A percentile compares a stretch with the other conserved stretches of the same genome.
Conservation (phyloP, 495 filamentous ascomycete genomes). For the Penicillium manginii region DNA sequence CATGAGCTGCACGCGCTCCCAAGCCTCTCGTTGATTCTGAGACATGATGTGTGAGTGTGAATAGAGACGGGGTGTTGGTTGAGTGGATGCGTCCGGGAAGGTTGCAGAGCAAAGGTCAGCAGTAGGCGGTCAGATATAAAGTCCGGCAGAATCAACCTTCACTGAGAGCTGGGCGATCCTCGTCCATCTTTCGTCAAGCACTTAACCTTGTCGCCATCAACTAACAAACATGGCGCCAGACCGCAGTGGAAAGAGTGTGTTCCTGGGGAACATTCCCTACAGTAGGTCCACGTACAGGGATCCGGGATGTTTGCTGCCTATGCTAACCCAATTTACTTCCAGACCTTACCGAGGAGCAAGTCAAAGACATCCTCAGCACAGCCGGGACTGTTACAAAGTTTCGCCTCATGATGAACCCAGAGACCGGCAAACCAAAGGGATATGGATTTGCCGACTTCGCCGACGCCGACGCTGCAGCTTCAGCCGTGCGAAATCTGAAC, state of each 20-base stretch:
- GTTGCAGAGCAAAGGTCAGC: conserved; percentile 29
- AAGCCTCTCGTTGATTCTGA: conserved; percentile 66
- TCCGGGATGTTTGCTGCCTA: background rate
- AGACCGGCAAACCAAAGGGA: conserved; percentile 92
- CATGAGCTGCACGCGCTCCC: conserved; percentile 64
- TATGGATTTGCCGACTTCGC: conserved; percentile 96
- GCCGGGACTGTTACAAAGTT: conserved; percentile 92
- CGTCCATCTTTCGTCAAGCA: conserved; percentile 10
- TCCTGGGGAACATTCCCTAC: conserved; percentile 85
- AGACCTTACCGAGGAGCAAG: conserved; percentile 94
- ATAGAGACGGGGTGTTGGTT: conserved; percentile 16
- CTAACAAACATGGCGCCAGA: conserved; percentile 56
- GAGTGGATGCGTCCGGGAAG: conserved; percentile 28
- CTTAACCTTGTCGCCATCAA: conserved; percentile 16
- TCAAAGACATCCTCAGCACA: conserved; percentile 84
- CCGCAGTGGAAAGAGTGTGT: conserved; percentile 67
- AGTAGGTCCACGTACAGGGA: conserved; percentile 28
- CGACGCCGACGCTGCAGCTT: conserved; percentile 88
- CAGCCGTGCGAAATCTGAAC: conserved; percentile 93
- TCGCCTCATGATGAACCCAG: conserved; percentile 91
- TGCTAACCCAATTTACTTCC: conserved; percentile 19
- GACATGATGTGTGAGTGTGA: conserved; percentile 47
- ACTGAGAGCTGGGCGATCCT: background rate
- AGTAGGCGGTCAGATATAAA: conserved; percentile 23
- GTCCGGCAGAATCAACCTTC: conserved; percentile 32